Conservation (phyloP, 2,329 filamentous ascomycete genomes). For the Sphaerulina musiva region DNA sequence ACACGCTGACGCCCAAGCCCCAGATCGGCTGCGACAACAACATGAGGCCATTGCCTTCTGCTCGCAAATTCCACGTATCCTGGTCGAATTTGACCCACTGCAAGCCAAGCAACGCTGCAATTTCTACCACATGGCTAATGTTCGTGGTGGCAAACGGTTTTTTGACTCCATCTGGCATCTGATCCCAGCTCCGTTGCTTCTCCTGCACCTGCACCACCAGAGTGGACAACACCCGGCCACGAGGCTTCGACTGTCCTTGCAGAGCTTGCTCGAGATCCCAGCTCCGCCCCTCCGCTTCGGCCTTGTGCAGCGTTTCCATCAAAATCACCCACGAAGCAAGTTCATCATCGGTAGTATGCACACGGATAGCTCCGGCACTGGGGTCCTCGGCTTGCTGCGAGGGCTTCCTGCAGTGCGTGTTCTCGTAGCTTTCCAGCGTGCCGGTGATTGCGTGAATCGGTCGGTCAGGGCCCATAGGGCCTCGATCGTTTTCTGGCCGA, state of each 20-base stretch:
- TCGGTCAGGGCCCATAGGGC: neutral
- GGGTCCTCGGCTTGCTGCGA: conserved; percentile 1
- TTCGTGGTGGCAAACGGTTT: conserved; percentile 10
- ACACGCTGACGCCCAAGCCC: conserved; percentile 7
- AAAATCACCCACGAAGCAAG: conserved; percentile 10
- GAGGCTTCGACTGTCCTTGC: neutral
- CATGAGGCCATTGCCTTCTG: conserved; percentile 11
- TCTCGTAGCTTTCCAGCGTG: neutral
- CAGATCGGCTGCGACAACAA: conserved; percentile 7
- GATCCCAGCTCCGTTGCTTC: conserved; percentile 13
- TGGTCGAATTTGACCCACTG: conserved; percentile 10
- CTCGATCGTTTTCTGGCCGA: conserved; percentile 1
- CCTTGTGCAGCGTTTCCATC: conserved; percentile 9
- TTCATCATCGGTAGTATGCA: conserved; percentile 12
- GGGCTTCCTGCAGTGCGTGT: conserved; percentile 4
- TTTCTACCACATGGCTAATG: conserved; percentile 11
- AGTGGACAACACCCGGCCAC: neutral
- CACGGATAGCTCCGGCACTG: conserved; percentile 1
- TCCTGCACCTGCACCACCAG: conserved; percentile 12
- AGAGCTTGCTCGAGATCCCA: conserved; percentile 5
- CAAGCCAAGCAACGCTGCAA: conserved; percentile 11
- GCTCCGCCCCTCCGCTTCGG: conserved; percentile 3
- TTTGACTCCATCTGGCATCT: conserved; percentile 13
- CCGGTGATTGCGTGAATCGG: conserved; percentile 3
- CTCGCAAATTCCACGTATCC: conserved; percentile 8